Percentiles rank a stretch among this genome's conserved stretches.
phyloP scores from a whole-genome alignment of 768 basidiomycete species.

The Xerocomus spinulosus region DNA sequence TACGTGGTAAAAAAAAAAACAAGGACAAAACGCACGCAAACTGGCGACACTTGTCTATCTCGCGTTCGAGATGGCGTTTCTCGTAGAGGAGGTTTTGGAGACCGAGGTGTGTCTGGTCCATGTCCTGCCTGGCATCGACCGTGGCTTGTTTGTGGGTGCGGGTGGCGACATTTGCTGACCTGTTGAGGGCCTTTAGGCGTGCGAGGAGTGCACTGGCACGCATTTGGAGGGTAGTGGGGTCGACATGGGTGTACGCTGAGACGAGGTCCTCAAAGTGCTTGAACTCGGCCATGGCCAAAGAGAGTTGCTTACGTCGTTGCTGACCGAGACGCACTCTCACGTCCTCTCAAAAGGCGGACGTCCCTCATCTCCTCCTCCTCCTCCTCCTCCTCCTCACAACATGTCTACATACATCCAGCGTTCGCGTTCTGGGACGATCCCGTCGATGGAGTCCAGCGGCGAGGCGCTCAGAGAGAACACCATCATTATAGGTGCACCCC shows the following conservation, averaged over 20 bases:
- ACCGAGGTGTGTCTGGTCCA: conserved; percentile 85
- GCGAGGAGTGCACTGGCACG: conserved; percentile 74
- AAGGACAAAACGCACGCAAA: conserved; percentile 61
- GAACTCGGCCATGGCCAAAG: conserved; percentile 28
- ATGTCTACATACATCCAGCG: conserved; percentile 40
- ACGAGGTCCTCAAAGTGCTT: conserved; percentile 64
- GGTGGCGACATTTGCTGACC: conserved; percentile 65
- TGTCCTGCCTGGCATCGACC: conserved; percentile 71
- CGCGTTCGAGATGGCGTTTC: conserved; percentile 83
- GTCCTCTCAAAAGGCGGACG: conserved; percentile 22
- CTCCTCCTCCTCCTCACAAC: neutral
- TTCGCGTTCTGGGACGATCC: conserved; percentile 76
- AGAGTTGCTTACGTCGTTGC: too few species aligned
- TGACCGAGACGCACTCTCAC: conserved; percentile 22
- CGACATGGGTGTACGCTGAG: conserved; percentile 43
- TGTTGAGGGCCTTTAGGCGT: conserved; percentile 74
- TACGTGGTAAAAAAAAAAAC: neutral
- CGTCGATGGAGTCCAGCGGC: conserved; percentile 77
- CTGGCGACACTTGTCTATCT: conserved; percentile 90
- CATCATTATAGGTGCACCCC: conserved; percentile 67
- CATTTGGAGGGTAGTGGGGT: conserved; percentile 44
- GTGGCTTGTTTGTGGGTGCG: conserved; percentile 70
- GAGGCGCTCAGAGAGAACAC: conserved; percentile 83
- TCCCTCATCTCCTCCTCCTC: neutral
- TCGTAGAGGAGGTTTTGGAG: conserved; percentile 87